Evolutionary conservation across 2,329 filamentous ascomycete genomes (phyloP).

Genomic region (Neonectria hederae): DNA sequence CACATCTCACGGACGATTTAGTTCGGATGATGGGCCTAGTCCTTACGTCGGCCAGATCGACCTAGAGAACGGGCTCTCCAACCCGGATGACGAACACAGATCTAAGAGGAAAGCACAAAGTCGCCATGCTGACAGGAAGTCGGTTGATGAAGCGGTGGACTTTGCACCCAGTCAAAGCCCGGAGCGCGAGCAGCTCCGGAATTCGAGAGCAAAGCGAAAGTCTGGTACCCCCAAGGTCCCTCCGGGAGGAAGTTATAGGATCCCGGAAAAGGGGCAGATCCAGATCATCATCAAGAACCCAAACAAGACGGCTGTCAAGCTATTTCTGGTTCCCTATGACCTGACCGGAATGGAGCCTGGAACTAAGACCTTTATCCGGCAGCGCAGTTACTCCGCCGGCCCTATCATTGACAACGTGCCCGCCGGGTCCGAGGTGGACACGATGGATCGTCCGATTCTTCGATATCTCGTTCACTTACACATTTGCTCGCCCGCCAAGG

Average conservation of each 20-base stretch:
- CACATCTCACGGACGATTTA: constrained; percentile 69
- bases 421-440: constrained; percentile 37
- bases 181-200: constrained; percentile 41
- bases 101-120: constrained; percentile 60
- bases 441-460: constrained; percentile 72
- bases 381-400: constrained; percentile 90
- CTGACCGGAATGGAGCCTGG: constrained; percentile 90
- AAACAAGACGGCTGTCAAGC: constrained; percentile 96
- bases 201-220: constrained; percentile 61
- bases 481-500: constrained; percentile 86
- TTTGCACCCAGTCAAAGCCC: constrained; percentile 30
- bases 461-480: constrained; percentile 93
- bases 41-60: constrained; percentile 96
- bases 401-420: constrained; percentile 78
- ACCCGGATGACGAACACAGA: constrained; percentile 58
- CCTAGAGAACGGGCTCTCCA: constrained; percentile 80
- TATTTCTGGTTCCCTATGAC: constrained; percentile 95
- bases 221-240: constrained; percentile 66
- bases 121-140: constrained; percentile 52
- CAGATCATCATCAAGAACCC: constrained; percentile 99
- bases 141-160: constrained; percentile 40
- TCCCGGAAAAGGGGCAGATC: constrained; percentile 91
- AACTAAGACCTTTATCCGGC: constrained; percentile 94
- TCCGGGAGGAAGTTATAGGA: constrained; percentile 89
- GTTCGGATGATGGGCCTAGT: constrained; percentile 85